Percentiles rank a stretch among this genome's conserved stretches.
Conservation (phyloP, 352 stramenopile species). For the Blastocystis sp. region DNA sequence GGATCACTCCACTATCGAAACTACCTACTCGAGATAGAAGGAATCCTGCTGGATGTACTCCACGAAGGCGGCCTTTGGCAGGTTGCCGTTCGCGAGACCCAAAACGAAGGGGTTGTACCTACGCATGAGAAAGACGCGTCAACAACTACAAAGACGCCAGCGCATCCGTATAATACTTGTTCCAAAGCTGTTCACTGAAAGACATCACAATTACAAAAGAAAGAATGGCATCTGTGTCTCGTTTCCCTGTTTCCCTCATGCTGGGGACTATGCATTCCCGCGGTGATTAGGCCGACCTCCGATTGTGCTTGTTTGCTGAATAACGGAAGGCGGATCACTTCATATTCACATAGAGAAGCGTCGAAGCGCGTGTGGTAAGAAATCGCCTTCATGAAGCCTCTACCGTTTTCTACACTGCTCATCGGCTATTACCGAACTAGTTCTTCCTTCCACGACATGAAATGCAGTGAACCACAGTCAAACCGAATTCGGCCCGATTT, state of each 20-base stretch:
- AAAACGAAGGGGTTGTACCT: constrained; percentile 65
- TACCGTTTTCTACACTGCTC: too few relatives aligned
- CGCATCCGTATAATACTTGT: constrained; percentile 59
- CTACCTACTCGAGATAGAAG: constrained; percentile 34
- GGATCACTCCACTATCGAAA: neutral
- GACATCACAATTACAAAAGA: constrained; percentile 35
- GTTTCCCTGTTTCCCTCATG: neutral
- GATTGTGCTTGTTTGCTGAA: too few relatives aligned
- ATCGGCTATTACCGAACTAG: too few relatives aligned
- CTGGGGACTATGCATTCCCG: too few relatives aligned
- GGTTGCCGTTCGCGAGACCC: constrained; percentile 54
- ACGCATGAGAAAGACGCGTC: constrained; percentile 1
- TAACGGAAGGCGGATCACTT: too few relatives aligned
- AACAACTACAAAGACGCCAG: constrained; percentile 59
- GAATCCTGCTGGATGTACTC: constrained; percentile 70
- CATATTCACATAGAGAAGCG: too few relatives aligned
- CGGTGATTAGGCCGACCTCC: too few relatives aligned
- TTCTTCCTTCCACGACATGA: too few relatives aligned
- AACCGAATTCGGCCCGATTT: neutral
- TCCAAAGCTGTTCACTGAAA: constrained; percentile 57
- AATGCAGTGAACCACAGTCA: too few relatives aligned
- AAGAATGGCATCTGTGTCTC: constrained; percentile 28
- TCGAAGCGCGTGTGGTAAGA: too few relatives aligned
- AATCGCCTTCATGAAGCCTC: too few relatives aligned
- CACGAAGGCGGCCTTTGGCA: constrained; percentile 43